Evolutionary conservation across 176 grass and related monocot genomes (phyloP), one percentile per base, ranked within the genome.

Genomic region (Bonia amplexicaulis): DNA sequence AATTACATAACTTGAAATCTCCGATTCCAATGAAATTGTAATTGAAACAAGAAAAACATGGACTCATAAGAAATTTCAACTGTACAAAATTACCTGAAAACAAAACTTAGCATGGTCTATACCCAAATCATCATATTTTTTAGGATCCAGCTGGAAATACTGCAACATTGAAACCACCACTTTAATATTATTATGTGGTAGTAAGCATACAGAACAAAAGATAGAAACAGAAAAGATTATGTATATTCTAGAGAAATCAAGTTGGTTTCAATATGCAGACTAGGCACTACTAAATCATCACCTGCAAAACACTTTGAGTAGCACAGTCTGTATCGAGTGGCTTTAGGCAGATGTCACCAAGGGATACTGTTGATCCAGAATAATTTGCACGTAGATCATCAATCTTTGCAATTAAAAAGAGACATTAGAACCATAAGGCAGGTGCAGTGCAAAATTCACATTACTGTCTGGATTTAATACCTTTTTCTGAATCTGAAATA

Each of bases 261-360:
- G 22, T 81, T 85, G 52, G 42, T 86, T 83, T 66, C 61, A 60
- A 68, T 48, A 44, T 70, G 66, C 7, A 73, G 49, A 66, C 33
- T 66, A 84, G 41, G 49, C 42, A 66, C 1, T 71, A 71, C 39
- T 78, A 77, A 37, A 87, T 85, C 42, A 66, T 87, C 74, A 98
- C 96, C 96, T 98, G 96, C 84, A 98, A 81, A 85, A 98, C 74
- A 89, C 96, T 98, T 88, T 98, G 96, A 80, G 93, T 94, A 77
- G 96, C 96, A 92, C 96, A 98, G 69, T 87, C 84, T 59, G 94
- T 88, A 66, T 90, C 82, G 73, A 98, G 93, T 69, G 96, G 96
- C 70, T 94, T 98, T 89, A 98, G 85, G 74, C 96, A 98, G 65
- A 98, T 94, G 81, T 98, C 96, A 77, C 81, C 85, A 69, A 98